Evolutionary conservation across 768 basidiomycete species (phyloP), one percentile per base, ranked within the genome.

Genomic region (Hygrophorus russula): DNA sequence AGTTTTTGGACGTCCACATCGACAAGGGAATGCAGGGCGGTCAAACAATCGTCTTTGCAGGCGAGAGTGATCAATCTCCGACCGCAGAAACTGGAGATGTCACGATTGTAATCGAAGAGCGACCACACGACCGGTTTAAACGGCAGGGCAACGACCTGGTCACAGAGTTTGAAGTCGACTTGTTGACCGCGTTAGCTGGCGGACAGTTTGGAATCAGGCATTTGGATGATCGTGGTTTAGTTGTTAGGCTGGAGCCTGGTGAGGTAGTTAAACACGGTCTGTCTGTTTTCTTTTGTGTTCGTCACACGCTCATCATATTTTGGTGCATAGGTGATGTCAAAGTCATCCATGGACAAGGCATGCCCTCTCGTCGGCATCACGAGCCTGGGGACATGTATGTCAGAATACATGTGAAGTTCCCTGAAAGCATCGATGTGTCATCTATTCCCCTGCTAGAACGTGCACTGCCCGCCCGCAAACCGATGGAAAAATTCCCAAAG

Each of bases 291-390:
- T 17, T 47, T 46, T 9, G 45, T 44, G 5, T 27, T 14, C 44
- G 35, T 41, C 12, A 24, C 27, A 38, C 51, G 15, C 32, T 46
- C 44, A 39, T 45, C 13, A 39, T 28, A 34, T 30, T 15, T 47
- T 6, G 24, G 24, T 36, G 38, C 53, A n/a, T n/a, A 93, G 94
- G 85, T 48, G 82, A 85, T 35, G 57, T 92, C 56, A 97, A 96
- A 65, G 82, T 93, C 51, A 83, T 99, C 53, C 76, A 76, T 39
- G 88, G 86, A 4, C 93, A 98, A 66, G 96, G 96, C 49, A 99
- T 99, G 96, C 96, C 94, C 10, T 97, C 96, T 40, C 87, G 87
- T 61, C 81, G 96, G 48, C 94, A 98, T 65, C 96, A 98, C 65
- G 92, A 99, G 58, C 76, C 81, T 32, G 96, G 96, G 31, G 91